Evolutionary conservation across 1,284 basidiomycete species (phyloP), one percentile per base, ranked within the genome.

Genomic region (Trichosporon coremiiforme): DNA sequence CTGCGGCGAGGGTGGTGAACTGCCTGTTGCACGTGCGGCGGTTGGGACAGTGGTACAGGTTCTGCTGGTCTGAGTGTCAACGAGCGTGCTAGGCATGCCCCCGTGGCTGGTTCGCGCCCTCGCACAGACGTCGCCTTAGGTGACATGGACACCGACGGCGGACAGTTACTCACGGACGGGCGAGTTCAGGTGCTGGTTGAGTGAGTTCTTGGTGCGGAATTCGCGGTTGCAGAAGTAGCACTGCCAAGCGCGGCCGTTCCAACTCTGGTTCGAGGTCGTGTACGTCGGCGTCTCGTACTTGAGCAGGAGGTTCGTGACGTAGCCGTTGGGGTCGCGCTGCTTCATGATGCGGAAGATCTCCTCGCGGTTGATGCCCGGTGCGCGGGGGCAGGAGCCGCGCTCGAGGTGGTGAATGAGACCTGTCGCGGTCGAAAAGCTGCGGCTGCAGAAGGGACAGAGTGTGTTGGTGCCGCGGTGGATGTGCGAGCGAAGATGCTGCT

Each of bases 381-480:
- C 70, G 3, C 35, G 41, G 2, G 57, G 57, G 53, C 70, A 68
- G 12, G 38, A 41, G n/a, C n/a, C 41, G 7, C 25, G 20, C 53
- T 71, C 70, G 50, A 66, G 67, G 65, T 71, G 67, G 70, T 71
- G 67, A 10, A 53, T 33, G 9, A 71, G n/a, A 7, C 67, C 70
- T 0, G 70, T 64, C 5, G 70, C 70, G 9, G 29, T 64, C 10
- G 60, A 15, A 31, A 66, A 71, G 15, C 36, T n/a, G 8, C 65
- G 45, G 33, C 13, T 62, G 31, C 57, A 62, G 57, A 33, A 62
- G 29, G 57, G 57, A 13, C 57, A 62, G 29, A 9, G 29, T 2
- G 22, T 62, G 33, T 17, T 15, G 2, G 2, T 31, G 29, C 31
- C 57, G 31, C 20, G 29, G 57, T 62, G 57, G 6, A 35, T 22